phyloP scores from a whole-genome alignment of 768 basidiomycete species.

The Agrocybe praecox region DNA sequence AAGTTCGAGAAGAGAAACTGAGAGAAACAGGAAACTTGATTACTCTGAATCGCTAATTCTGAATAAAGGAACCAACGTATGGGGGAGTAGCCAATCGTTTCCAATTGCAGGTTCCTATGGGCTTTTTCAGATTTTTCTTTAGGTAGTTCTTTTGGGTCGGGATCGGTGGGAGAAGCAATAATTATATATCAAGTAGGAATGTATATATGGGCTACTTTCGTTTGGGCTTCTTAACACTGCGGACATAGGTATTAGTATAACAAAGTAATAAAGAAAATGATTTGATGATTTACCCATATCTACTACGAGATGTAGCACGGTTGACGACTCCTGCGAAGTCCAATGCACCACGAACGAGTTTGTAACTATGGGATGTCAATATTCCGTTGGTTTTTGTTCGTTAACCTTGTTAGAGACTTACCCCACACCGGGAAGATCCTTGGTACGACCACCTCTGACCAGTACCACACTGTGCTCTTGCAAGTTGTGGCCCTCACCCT shows the following conservation, averaged over 20 bases:
- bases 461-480: constrained; percentile 98
- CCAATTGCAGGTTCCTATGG: too few relatives aligned
- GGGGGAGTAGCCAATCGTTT: too few relatives aligned
- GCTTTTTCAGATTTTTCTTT: background rate
- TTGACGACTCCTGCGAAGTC: constrained; percentile 92
- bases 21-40: constrained; percentile 65
- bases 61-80: background rate
- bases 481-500: constrained; percentile 96
- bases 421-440: constrained; percentile 98
- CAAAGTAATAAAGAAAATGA: background rate
- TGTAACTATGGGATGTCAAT: constrained; percentile 65
- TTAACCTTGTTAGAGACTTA: constrained; percentile 32
- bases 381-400: background rate
- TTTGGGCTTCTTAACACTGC: constrained; percentile 85
- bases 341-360: constrained; percentile 88
- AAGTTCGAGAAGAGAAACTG: constrained; percentile 64
- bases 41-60: constrained; percentile 24
- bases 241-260: constrained; percentile 10
- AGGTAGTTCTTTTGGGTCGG: constrained; percentile 5
- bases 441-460: constrained; percentile 92
- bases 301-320: constrained; percentile 79
- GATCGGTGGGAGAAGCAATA: constrained; percentile 1
- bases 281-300: constrained; percentile 73
- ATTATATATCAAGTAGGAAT: background rate
- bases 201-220: constrained; percentile 41